Evolutionary conservation across 2,329 filamentous ascomycete species (phyloP), one percentile per base, ranked within the genome.

Genomic region (Trichoderma arundinaceum): DNA sequence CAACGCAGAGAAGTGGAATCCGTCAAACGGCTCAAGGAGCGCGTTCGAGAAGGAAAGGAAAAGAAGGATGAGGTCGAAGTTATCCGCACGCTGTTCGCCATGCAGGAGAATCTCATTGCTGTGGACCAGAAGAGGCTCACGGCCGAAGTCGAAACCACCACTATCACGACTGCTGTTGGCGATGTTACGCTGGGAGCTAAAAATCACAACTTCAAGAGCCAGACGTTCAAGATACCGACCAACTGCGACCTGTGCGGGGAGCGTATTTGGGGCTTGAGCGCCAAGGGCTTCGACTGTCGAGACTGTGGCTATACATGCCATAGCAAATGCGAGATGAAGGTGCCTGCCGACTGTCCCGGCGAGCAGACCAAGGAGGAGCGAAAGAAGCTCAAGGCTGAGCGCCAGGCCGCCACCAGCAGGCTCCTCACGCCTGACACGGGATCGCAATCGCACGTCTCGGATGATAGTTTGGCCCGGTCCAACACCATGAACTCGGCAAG

Each of bases 251-350:
- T 97, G 12, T 99, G 95, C 72, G 94, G 94, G 17, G 95, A 99
- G 75, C 88, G 95, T 33, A 97, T 99, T 76, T 99, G 95, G 95
- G 95, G 95, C 0, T 78, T 99, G 46, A 96, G 92, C 35, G 94
- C 95, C 43, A 99, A 99, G 79, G 95, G 95, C 0, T 96, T 97
- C 74, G 94, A 96, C 76, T 99, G 95, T 74, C 88, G 91, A 71
- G 94, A 98, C 77, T 99, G 95, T 74, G 95, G 96, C 39, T 99
- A 97, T 79, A 97, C 94, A 1, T 99, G 95, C 75, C 95, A 99
- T 79, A 96, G 90, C 82, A 99, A 99, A 80, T 99, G 95, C 77
- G 92, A 99, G 81, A 95, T 99, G 90, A 99, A 98, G 79, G 95
- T 98, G 0, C 93, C 95, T 0, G 91, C 95, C 7, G 92, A 97